Evolutionary conservation across 2,329 filamentous ascomycete genomes (phyloP).

Genomic region (Westerdykella sp.): DNA sequence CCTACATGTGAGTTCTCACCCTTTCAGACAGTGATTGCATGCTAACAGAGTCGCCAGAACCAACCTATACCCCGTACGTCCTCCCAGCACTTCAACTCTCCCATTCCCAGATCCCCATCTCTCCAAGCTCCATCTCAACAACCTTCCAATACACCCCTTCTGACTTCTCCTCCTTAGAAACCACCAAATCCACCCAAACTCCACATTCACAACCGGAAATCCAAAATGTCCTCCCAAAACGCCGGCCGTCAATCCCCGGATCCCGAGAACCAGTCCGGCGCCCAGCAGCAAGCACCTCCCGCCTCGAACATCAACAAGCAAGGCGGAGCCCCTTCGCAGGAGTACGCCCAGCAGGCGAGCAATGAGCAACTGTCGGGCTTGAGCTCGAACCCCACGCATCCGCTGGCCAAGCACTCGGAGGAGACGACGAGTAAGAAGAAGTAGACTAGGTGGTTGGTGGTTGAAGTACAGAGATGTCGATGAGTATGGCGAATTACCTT

Average conservation of each 20-base stretch:
- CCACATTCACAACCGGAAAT: slow-evolving; percentile 20
- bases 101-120: too few species aligned
- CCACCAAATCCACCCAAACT: not conserved
- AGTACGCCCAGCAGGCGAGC: slow-evolving; percentile 47
- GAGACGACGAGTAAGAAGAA: slow-evolving; percentile 57
- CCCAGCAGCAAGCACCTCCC: slow-evolving; percentile 56
- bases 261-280: slow-evolving; percentile 60
- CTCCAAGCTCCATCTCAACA: too few species aligned
- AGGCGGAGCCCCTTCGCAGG: slow-evolving; percentile 33
- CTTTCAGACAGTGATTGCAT: too few species aligned
- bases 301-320: slow-evolving; percentile 55
- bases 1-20: too few species aligned
- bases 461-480: not conserved
- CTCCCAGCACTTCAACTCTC: too few species aligned
- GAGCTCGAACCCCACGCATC: slow-evolving; percentile 60
- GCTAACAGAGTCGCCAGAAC: too few species aligned
- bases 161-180: not conserved
- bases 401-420: slow-evolving; percentile 55
- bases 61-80: too few species aligned
- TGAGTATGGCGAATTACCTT: not conserved
- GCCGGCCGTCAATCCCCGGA: slow-evolving; percentile 72
- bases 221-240: slow-evolving; percentile 56
- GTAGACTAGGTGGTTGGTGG: not conserved
- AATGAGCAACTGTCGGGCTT: slow-evolving; percentile 43
- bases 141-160: not conserved